Evolutionary conservation across 345 rosid species (phyloP).

Genomic region (Cardamine chenopodiifolia): DNA sequence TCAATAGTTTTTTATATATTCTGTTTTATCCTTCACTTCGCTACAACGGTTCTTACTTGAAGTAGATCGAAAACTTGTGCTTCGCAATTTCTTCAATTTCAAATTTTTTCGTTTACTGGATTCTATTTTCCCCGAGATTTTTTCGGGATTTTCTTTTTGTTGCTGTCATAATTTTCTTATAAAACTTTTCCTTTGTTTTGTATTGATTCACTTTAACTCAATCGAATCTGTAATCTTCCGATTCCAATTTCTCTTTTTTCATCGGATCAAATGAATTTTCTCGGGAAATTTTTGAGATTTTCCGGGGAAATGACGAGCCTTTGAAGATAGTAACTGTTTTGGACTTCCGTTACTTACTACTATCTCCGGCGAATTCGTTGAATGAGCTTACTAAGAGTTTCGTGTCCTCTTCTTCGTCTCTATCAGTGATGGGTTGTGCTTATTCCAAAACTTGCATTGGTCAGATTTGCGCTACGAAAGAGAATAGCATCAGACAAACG

Average conservation of each 20-base stretch:
- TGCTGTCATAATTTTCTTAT: background rate
- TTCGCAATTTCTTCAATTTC: constrained; percentile 13
- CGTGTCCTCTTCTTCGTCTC: background rate
- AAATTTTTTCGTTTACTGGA: background rate
- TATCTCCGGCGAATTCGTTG: background rate
- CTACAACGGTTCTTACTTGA: constrained; percentile 41
- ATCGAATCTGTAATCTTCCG: constrained; percentile 35
- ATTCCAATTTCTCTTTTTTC: background rate
- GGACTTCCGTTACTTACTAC: constrained; percentile 27
- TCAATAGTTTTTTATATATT: background rate
- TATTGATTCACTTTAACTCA: constrained; percentile 15
- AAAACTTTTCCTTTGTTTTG: background rate
- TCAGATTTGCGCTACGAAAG: constrained; percentile 79
- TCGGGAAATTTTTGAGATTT: constrained; percentile 3
- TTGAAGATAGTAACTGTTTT: constrained; percentile 27
- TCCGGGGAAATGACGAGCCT: constrained; percentile 13
- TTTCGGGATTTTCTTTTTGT: background rate
- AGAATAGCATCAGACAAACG: constrained; percentile 48
- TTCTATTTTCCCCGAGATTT: background rate
- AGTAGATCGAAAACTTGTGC: constrained; percentile 35
- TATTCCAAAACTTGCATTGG: constrained; percentile 95
- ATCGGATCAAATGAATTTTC: constrained; percentile 9
- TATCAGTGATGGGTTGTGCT: constrained; percentile 82
- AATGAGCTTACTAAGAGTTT: constrained; percentile 34
- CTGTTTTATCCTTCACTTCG: constrained; percentile 12